These are phyloP conservation scores for Choiromyces venosus DNA, from an alignment of 495 filamentous ascomycete genomes.

Conservation along the genomic window DNA sequence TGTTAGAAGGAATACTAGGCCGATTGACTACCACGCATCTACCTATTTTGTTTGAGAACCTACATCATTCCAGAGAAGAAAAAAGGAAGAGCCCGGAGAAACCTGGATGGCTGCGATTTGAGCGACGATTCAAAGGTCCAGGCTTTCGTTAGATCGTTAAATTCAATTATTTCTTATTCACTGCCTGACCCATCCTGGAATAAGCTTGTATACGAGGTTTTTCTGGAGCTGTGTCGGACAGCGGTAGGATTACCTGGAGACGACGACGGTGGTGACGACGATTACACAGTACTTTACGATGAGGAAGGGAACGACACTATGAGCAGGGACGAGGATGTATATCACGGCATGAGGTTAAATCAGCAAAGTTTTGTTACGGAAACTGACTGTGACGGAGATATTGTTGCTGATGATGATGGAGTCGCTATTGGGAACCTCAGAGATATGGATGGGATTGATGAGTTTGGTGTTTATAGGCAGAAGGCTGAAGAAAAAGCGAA, in stretches of 20 bases:
- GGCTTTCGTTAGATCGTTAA: constrained; percentile 35
- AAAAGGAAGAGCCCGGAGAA: constrained; percentile 15
- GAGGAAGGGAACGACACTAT: not conserved
- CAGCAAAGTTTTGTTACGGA: constrained; percentile 33
- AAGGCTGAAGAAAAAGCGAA: constrained; percentile 20
- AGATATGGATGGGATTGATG: constrained; percentile 30
- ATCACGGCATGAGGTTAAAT: constrained; percentile 22
- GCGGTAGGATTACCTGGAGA: constrained; percentile 31
- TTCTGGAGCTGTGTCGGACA: constrained; percentile 36
- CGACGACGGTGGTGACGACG: constrained; percentile 14
- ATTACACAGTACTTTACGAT: constrained; percentile 11
- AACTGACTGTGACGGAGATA: constrained; percentile 39
- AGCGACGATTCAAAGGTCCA: constrained; percentile 32
- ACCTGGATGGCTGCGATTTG: constrained; percentile 19
- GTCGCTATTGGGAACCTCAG: constrained; percentile 15
- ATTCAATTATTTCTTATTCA: constrained; percentile 39
- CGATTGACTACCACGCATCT: constrained; percentile 38
- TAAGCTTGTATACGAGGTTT: constrained; percentile 36
- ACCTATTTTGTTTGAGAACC: constrained; percentile 25
- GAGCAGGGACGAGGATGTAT: constrained; percentile 25
- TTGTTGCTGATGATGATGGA: constrained; percentile 37
- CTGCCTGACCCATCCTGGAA: constrained; percentile 41
- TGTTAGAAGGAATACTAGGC: constrained; percentile 31
- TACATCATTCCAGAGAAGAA: constrained; percentile 32
- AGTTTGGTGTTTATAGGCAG: constrained; percentile 28